Base-by-base conservation (phyloP, 148 eudicot genomes). In the Polygonum aviculare region DNA sequence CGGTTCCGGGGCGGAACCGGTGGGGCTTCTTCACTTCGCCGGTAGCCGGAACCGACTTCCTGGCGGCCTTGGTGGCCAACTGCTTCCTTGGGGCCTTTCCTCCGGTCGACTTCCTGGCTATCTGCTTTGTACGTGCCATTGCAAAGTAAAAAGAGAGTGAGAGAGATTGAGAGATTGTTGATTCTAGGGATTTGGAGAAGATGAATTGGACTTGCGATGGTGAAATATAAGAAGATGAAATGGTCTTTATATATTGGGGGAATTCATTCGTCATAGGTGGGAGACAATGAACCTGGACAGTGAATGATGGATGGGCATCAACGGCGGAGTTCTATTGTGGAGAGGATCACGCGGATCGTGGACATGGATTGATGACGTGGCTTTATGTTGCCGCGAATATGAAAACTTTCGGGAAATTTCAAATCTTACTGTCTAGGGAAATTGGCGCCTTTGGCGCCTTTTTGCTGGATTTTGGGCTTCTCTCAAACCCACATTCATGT, bases 11-110 rank as follows among this genome's bases (percentile, higher is more conserved):
- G 39, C 75, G 38, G 57, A 44, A 49, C 16, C 75, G 45, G 15
- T 73, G 75, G n/a, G 75, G 75, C 59, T 73, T 70, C 49, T 70
- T 70, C 26, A 70, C 74, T 40, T 49, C 74, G 11, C 74, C 74
- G 21, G 74, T 70, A 14, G 74, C 74, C 49, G 74, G 74, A 19
- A 49, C 74, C 2, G 74, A 70, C 49, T 70, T 70, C 74, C 74
- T 70, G 74, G 74, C 74, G 45, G 74, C 74, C 74, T 70, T 70
- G 74, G 74, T 70, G 3, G 74, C 74, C 11, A 70, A 49, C 47
- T 70, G 74, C 74, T 70, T 70, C 8, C 74, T 19, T 16, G 74
- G 74, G 2, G 74, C 74, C 74, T 70, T 70, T 26, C 69, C 69
- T 62, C 69, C 69, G 69, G 69, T 62, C 0, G 69, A 62, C 38